These are phyloP conservation scores for Parastagonospora avenae DNA, from an alignment of 2,329 filamentous ascomycete species.

Conservation along the genomic window DNA sequence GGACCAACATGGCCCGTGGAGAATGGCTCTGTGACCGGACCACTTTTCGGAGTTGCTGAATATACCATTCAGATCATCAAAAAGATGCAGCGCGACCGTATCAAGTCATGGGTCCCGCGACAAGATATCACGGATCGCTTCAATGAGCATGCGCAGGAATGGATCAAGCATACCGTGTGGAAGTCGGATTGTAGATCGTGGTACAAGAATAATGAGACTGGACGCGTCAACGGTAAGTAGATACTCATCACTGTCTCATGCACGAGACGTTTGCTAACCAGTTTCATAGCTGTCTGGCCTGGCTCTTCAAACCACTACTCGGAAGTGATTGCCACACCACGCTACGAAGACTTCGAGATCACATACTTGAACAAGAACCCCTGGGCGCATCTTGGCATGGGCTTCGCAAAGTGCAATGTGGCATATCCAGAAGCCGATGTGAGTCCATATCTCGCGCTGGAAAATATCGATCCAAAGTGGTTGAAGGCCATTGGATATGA, in stretches of 20 bases:
- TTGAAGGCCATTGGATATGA: slow-evolving; percentile 35
- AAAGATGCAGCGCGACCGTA: slow-evolving; percentile 54
- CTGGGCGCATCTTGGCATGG: slow-evolving; percentile 52
- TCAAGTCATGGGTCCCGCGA: slow-evolving; percentile 48
- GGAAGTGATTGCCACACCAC: slow-evolving; percentile 44
- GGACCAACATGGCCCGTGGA: slow-evolving; percentile 51
- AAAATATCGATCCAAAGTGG: slow-evolving; percentile 53
- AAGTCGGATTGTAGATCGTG: slow-evolving; percentile 52
- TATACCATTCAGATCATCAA: slow-evolving; percentile 52
- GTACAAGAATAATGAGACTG: slow-evolving; percentile 53
- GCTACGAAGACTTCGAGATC: slow-evolving; percentile 54
- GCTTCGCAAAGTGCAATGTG: slow-evolving; percentile 37
- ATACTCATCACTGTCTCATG: background rate
- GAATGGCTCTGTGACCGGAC: slow-evolving; percentile 53
- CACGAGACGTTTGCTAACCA: background rate
- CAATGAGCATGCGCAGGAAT: slow-evolving; percentile 53
- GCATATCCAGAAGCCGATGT: slow-evolving; percentile 36
- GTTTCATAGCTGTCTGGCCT: slow-evolving; percentile 53
- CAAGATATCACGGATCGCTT: slow-evolving; percentile 51
- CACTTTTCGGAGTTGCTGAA: slow-evolving; percentile 45
- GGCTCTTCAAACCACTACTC: slow-evolving; percentile 58
- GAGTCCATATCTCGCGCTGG: slow-evolving; percentile 47
- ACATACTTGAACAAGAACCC: slow-evolving; percentile 47
- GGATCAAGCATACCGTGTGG: slow-evolving; percentile 58
- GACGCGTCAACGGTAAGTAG: slow-evolving; percentile 35